Percentiles rank a stretch among this genome's conserved stretches.
Evolutionary conservation across 805 yeast species (phyloP).

Genomic region (Metschnikowia hibisci): DNA sequence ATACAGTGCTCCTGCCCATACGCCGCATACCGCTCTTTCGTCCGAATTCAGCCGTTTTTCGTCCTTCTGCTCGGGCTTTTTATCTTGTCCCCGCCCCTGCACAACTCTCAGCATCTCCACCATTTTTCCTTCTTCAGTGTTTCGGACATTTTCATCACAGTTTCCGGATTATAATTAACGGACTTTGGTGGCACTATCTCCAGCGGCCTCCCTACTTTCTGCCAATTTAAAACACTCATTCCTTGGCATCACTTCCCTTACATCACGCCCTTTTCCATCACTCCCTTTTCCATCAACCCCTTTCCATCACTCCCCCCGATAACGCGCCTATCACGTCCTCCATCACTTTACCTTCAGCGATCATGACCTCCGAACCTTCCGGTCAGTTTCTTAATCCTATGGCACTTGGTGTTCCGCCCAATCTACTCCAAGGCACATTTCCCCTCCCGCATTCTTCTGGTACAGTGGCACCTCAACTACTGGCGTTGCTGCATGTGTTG

Average conservation of each 20-base stretch:
- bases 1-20: constrained; percentile 3
- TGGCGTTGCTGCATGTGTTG: constrained; percentile 8
- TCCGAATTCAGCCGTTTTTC: not conserved
- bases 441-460: constrained; percentile 2
- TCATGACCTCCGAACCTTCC: constrained; percentile 15
- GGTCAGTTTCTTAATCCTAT: constrained; percentile 14
- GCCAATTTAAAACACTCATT: too few species aligned
- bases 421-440: constrained; percentile 3
- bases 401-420: constrained; percentile 8
- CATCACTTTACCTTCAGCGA: not conserved
- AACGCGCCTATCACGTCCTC: too few species aligned
- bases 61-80: not conserved
- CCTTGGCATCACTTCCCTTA: not conserved
- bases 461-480: constrained; percentile 5
- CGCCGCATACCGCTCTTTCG: constrained; percentile 1
- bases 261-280: not conserved
- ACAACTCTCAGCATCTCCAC: not conserved
- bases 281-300: not conserved
- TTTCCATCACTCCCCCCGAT: not conserved
- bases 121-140: not conserved
- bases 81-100: not conserved
- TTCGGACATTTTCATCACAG: too few species aligned
- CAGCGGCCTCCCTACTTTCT: too few species aligned
- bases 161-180: too few species aligned
- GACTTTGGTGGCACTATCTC: too few species aligned